A percentile compares a stretch with the other conserved stretches of the same genome.
Evolutionary conservation across 2,329 filamentous ascomycete genomes (phyloP).

Genomic region (Colletotrichum sp.): DNA sequence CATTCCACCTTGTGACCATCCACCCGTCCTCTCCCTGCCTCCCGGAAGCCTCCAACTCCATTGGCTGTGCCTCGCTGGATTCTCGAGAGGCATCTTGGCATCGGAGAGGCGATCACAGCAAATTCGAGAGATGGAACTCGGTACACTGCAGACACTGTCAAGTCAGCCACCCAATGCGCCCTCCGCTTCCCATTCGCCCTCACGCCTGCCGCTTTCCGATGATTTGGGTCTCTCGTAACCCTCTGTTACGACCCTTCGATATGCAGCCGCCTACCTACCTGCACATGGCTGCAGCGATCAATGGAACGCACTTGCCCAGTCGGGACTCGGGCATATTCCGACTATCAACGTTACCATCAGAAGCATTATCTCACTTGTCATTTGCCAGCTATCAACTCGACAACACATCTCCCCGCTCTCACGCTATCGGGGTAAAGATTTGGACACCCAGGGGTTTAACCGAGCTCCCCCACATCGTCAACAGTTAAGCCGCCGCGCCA

Average conservation of each 20-base stretch:
- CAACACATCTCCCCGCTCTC: conserved; percentile 7
- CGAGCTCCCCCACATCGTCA: neutral
- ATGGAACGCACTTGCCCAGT: neutral
- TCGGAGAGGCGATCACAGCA: neutral
- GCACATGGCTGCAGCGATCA: conserved; percentile 6
- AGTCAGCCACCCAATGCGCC: neutral
- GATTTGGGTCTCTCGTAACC: neutral
- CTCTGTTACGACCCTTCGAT: neutral
- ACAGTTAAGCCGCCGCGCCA: neutral
- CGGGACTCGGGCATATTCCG: conserved; percentile 17
- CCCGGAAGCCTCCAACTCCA: neutral
- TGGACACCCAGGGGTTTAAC: neutral
- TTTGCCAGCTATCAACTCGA: neutral
- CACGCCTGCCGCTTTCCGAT: neutral
- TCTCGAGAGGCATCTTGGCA: neutral
- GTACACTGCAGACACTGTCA: neutral
- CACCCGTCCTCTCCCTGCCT: neutral
- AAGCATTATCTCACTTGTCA: neutral
- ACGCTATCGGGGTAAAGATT: neutral
- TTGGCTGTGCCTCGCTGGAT: neutral
- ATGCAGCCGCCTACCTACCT: neutral
- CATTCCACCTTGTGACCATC: neutral
- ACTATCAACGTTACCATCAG: conserved; percentile 4
- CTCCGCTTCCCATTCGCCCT: neutral
- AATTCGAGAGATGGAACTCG: neutral